Conservation (phyloP, 1,139 yeast species). For the Insectozyma bohioensis region DNA sequence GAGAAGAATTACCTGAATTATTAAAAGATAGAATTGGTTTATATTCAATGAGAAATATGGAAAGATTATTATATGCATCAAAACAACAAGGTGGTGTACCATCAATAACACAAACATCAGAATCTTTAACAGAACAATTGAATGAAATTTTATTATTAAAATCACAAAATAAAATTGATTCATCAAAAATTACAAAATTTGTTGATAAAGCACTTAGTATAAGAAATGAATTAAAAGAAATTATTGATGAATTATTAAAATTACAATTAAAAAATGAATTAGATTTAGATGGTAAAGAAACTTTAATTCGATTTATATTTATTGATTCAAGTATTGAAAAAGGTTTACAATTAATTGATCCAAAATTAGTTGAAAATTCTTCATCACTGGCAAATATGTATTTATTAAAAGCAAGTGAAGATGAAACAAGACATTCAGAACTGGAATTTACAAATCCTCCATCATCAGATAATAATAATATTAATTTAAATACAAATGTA, state of each 20-base stretch:
- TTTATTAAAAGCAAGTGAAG: conserved; percentile 15
- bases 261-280: conserved; percentile 54
- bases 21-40: conserved; percentile 61
- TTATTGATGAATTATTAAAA: conserved; percentile 57
- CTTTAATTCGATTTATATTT: conserved; percentile 63
- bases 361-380: conserved; percentile 24
- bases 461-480: conserved; percentile 1
- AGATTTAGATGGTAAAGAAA: conserved; percentile 69
- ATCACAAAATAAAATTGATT: conserved; percentile 29
- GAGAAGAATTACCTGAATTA: conserved; percentile 36
- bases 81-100: conserved; percentile 12
- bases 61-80: conserved; percentile 32
- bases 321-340: conserved; percentile 70
- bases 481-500: conserved; percentile 15
- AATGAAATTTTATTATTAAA: conserved; percentile 31
- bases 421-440: conserved; percentile 11
- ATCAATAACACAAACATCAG: conserved; percentile 8
- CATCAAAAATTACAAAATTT: conserved; percentile 39
- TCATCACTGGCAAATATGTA: conserved; percentile 14
- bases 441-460: conserved; percentile 3
- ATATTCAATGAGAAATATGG: conserved; percentile 73
- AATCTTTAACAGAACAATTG: conserved; percentile 38
- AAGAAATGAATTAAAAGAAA: conserved; percentile 47
- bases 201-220: conserved; percentile 43
- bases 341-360: conserved; percentile 55